Conservation (phyloP, 345 rosid species). For the Lumnitzera littorea region DNA sequence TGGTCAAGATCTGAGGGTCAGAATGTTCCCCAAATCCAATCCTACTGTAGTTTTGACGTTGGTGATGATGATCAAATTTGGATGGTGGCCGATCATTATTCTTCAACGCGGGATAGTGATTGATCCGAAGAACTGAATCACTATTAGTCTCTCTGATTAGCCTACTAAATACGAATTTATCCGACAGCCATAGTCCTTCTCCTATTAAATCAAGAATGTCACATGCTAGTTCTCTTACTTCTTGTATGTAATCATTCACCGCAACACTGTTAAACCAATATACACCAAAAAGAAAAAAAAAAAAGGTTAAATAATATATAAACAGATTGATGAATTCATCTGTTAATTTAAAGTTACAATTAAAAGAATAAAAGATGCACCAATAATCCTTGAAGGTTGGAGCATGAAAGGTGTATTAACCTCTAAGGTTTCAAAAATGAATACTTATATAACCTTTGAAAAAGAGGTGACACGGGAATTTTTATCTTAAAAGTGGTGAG, state of each 20-base stretch:
- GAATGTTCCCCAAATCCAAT: conserved; percentile 95
- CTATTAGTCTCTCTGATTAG: conserved; percentile 63
- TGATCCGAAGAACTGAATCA: conserved; percentile 69
- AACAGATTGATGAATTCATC: no score
- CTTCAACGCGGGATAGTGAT: conserved; percentile 60
- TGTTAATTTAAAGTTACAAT: no score
- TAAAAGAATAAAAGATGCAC: no score
- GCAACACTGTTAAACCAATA: conserved; percentile 36
- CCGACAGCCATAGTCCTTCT: conserved; percentile 64
- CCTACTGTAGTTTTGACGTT: conserved; percentile 12
- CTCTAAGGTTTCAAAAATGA: no score
- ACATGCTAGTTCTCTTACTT: conserved; percentile 57
- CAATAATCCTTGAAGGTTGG: no score
- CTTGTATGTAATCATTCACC: conserved; percentile 53
- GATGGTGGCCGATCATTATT: conserved; percentile 19
- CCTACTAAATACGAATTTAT: conserved; percentile 43
- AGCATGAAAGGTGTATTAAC: no score
- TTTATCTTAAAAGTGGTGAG: no score
- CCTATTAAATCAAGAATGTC: conserved; percentile 69
- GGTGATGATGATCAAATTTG: neutral
- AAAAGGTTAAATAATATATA: neutral
- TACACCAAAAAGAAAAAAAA: neutral
- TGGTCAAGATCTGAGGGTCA: conserved; percentile 96
- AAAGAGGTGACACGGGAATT: no score
- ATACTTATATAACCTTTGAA: no score